Evolutionary conservation across 176 grass and related monocot genomes (phyloP).

Genomic region (Triticum turgidum): DNA sequence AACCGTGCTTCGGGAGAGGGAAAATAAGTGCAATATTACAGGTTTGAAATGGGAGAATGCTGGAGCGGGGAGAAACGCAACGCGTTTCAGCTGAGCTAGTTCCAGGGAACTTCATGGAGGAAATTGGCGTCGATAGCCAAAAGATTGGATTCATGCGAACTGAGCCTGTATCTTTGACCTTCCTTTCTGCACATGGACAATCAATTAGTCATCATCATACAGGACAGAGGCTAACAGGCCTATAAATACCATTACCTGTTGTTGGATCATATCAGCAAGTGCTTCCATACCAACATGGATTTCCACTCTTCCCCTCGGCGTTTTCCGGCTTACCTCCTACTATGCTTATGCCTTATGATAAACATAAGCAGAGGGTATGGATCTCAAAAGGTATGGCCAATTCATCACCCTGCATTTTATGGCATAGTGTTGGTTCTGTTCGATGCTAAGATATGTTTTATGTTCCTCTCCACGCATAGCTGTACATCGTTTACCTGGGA

Average conservation of each 20-base stretch:
- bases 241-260: slow-evolving; percentile 22
- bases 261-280: not conserved
- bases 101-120: not conserved
- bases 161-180: slow-evolving; percentile 31
- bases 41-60: not conserved
- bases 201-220: not conserved
- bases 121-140: not conserved
- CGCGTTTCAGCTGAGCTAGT: not conserved
- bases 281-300: slow-evolving; percentile 10
- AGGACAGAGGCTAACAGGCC: not conserved
- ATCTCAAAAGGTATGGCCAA: slow-evolving; percentile 13
- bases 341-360: slow-evolving; percentile 11
- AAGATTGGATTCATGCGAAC: not conserved
- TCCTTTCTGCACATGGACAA: slow-evolving; percentile 1
- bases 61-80: not conserved
- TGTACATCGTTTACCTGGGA: slow-evolving; percentile 33
- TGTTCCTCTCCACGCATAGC: slow-evolving; percentile 7
- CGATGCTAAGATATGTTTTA: not conserved
- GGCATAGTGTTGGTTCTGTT: not conserved
- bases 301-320: not conserved
- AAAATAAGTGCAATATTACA: not conserved
- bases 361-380: slow-evolving; percentile 10
- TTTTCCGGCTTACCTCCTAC: not conserved
- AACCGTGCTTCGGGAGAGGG: not conserved
- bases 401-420: not conserved